Evolutionary conservation across 768 basidiomycete species (phyloP), one percentile per base, ranked within the genome.

Genomic region (Pluteus cervinus): DNA sequence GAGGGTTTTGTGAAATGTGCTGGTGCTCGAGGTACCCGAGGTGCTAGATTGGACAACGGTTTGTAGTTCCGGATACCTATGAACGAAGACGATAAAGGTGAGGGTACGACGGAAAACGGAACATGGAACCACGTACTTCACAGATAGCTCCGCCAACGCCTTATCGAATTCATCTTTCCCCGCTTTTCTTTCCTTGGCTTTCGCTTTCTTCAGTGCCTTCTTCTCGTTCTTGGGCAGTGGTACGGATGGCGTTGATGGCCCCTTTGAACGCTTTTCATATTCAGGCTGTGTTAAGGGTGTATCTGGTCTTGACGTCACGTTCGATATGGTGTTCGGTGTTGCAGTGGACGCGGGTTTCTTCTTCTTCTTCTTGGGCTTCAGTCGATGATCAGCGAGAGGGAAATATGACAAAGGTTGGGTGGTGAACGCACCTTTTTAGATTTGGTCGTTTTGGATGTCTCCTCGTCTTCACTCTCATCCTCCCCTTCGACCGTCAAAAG

Each of bases 91-190:
- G 17, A 44, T 35, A 20, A 22, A 12, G 14, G 23, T 4, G 3
- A 39, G 17, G 22, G 12, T n/a, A 9, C 14, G 8, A 32, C 12
- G 11, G 21, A 20, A n/a, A 26, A 4, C 16, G 11, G 5, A n/a
- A n/a, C 8, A 25, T 22, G 12, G 7, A 11, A 17, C 16, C 26
- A 58, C 68, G 26, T 55, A 86, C 86, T 88, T 82, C 33, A 80
- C 43, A 1, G 83, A 79, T n/a, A 97, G 68, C 50, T 96, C 90
- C 2, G 81, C 84, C 7, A 97, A 66, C 0, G 81, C 91, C 37
- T 76, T 68, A 48, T 96, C 91, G 18, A 98, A 63, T 45, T 97
- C 90, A 49, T 92, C 85, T 38, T 68, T 58, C 10, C 72, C 77
- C 0, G 71, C 73, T 35, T 76, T 81, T 58, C 77, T 79, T 38